Evolutionary conservation across 2,329 filamentous ascomycete species (phyloP), one percentile per base, ranked within the genome.

Genomic region (Bipolaris bicolor): DNA sequence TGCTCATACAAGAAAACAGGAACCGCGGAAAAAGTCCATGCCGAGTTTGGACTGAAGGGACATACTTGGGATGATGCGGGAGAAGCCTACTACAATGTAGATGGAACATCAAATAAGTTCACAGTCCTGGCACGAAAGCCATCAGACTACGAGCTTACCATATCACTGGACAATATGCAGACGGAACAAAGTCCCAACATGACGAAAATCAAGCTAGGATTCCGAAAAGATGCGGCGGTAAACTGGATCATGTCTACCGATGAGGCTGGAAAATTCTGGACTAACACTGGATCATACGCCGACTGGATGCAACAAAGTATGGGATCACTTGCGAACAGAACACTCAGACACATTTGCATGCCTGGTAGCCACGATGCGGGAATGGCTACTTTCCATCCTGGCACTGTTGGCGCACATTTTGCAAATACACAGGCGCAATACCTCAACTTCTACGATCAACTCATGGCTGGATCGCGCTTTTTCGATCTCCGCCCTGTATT

Each of bases 361-460:
- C 81, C 81, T 0, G 81, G 81, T 7, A 77, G 79, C 3, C 81
- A 84, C 57, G 80, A 83, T 55, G 73, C 80, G 0, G 81, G 80
- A n/a, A 83, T 84, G 80, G 77, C 74, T 22, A 71, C 59, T 1
- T 80, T 80, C 58, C 77, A 68, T 13, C 63, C 67, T 1, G 70
- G 74, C 13, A 79, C 80, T 4, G 69, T 74, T 34, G 70, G 78
- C 10, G 79, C 77, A 3, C 68, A 68, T 16, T 66, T 69, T n/a
- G 59, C 67, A 10, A 82, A 82, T 54, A 81, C 77, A 0, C 76
- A 80, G 55, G 80, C 79, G 0, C 82, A 84, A 49, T 77, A 76
- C 11, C 66, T 82, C 45, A 73, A 75, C 58, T 76, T 82, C 50
- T 77, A 79, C 58, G 67, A 78, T 43, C 82, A 84, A 57, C 76